Evolutionary conservation across 257 asterid species (phyloP).

Genomic region (Hygrophila difformis): DNA sequence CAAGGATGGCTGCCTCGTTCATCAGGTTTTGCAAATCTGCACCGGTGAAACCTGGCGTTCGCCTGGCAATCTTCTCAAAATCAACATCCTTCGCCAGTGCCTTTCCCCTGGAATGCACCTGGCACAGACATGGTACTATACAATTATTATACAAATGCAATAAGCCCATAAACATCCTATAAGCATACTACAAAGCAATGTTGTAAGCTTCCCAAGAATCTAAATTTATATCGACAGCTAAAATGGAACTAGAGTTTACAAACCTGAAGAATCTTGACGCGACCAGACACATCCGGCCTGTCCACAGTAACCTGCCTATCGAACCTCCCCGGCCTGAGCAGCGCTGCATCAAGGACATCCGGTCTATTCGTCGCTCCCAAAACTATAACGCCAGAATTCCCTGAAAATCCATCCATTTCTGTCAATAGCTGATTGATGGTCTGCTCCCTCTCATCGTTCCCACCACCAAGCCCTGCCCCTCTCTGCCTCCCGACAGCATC

Average conservation of each 20-base stretch:
- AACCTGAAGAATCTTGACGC: slow-evolving; percentile 93
- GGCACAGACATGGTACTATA: not conserved
- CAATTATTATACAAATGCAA: no score
- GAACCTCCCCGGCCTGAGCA: slow-evolving; percentile 94
- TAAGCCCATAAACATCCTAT: no score
- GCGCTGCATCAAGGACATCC: slow-evolving; percentile 92
- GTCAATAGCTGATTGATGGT: slow-evolving; percentile 96
- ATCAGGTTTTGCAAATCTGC: slow-evolving; percentile 96
- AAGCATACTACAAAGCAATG: no score
- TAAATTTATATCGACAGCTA: not conserved
- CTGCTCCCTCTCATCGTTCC: slow-evolving; percentile 97
- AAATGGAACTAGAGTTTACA: slow-evolving; percentile 14
- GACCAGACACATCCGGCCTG: slow-evolving; percentile 96
- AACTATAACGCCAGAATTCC: slow-evolving; percentile 88
- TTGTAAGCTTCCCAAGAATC: not conserved
- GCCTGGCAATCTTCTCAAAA: slow-evolving; percentile 85
- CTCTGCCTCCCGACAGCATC: slow-evolving; percentile 99
- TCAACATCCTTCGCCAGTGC: slow-evolving; percentile 97
- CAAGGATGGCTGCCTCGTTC: slow-evolving; percentile 99
- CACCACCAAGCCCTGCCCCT: no score
- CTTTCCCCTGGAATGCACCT: slow-evolving; percentile 96
- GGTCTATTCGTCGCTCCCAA: slow-evolving; percentile 95
- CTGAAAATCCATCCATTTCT: slow-evolving; percentile 97
- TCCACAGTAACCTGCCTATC: slow-evolving; percentile 94
- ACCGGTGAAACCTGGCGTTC: slow-evolving; percentile 99